These are phyloP conservation scores for Pisolithus microcarpus DNA, from an alignment of 768 basidiomycete genomes.

Conservation along the genomic window DNA sequence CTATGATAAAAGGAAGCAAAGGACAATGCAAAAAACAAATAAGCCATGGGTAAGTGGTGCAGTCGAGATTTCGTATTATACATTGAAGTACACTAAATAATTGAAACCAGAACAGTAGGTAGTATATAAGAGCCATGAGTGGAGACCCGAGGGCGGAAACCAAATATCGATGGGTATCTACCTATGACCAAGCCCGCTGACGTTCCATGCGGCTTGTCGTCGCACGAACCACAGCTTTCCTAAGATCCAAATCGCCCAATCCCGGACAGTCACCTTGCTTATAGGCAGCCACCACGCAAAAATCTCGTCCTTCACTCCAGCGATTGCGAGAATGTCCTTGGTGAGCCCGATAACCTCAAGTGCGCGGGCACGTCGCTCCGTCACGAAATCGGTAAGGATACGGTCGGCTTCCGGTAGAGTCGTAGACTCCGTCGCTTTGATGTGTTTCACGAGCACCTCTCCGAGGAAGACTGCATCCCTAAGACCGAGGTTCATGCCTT, in stretches of 20 bases:
- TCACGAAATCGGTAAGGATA: slow-evolving; percentile 31
- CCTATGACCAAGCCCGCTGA: slow-evolving; percentile 21
- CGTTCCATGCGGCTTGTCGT: slow-evolving; percentile 16
- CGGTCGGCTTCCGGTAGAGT: slow-evolving; percentile 19
- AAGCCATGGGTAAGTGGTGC: too few relatives aligned
- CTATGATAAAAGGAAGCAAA: too few relatives aligned
- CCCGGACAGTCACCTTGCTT: slow-evolving; percentile 20
- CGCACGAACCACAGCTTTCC: slow-evolving; percentile 14
- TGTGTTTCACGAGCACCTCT: slow-evolving; percentile 33
- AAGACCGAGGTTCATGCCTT: slow-evolving; percentile 51
- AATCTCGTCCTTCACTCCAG: slow-evolving; percentile 17
- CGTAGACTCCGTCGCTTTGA: slow-evolving; percentile 9
- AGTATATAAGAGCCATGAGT: too few relatives aligned
- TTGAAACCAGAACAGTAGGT: too few relatives aligned
- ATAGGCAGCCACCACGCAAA: slow-evolving; percentile 20
- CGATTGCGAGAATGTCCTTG: slow-evolving; percentile 25
- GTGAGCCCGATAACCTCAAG: slow-evolving; percentile 37
- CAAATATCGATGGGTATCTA: neutral
- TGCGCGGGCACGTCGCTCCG: slow-evolving; percentile 32
- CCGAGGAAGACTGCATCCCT: slow-evolving; percentile 44
- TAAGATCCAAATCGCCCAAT: slow-evolving; percentile 16
- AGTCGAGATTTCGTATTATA: too few relatives aligned
- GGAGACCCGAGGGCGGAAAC: too few relatives aligned
- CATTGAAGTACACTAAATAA: too few relatives aligned
- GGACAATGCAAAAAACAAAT: too few relatives aligned